Percentiles rank a stretch among this genome's conserved stretches.
These are phyloP conservation scores for Scheffersomyces lignicola DNA, from an alignment of 1,139 yeast genomes.

Conservation along the genomic window DNA sequence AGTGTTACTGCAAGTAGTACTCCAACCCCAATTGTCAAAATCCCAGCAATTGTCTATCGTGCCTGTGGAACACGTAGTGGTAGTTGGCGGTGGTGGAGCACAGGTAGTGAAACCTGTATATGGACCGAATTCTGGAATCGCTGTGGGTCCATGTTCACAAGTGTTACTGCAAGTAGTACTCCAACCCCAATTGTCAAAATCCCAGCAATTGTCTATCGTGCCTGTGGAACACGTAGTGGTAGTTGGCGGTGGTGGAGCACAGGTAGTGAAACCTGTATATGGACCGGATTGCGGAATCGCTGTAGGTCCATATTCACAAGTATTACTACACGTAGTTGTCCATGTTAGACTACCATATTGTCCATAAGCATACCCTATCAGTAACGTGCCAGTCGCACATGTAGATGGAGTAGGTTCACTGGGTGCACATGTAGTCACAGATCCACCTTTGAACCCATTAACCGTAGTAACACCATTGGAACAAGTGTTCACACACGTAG, in stretches of 20 bases:
- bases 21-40: not conserved
- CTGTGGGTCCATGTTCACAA: not conserved
- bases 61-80: not conserved
- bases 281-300: not conserved
- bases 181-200: not conserved
- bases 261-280: not conserved
- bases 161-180: not conserved
- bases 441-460: not conserved
- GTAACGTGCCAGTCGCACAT: not conserved
- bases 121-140: not conserved
- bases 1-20: slow-evolving; percentile 1
- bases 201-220: not conserved
- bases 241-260: not conserved
- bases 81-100: slow-evolving; percentile 1
- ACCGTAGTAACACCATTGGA: slow-evolving; percentile 1
- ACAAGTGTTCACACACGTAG: not conserved
- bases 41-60: not conserved
- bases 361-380: not conserved
- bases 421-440: not conserved
- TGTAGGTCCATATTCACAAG: not conserved
- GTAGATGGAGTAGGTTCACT: not conserved
- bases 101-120: not conserved
- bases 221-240: not conserved
- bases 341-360: too few relatives aligned
- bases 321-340: not conserved